Evolutionary conservation across 345 rosid species (phyloP).

Genomic region (Aquilaria yunnanensis): DNA sequence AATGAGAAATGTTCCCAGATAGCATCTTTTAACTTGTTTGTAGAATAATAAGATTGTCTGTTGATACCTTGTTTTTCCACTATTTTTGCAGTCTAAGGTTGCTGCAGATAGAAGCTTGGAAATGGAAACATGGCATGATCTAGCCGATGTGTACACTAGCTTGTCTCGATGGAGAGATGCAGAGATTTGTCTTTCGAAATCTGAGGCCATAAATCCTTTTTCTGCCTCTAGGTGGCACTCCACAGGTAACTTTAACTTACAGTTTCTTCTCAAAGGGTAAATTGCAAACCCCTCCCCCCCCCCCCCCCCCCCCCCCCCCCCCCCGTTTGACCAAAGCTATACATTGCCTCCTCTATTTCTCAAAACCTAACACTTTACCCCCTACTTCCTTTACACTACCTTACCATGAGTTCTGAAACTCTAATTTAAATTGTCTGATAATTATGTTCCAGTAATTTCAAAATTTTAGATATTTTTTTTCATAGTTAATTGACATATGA

Average conservation of each 20-base stretch:
- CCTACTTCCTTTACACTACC: too few species aligned
- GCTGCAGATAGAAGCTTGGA: conserved; percentile 37
- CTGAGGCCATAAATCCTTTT: conserved; percentile 42
- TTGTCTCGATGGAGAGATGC: conserved; percentile 67
- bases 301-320: too few species aligned
- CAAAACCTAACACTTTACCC: too few species aligned
- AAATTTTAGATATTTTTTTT: too few species aligned
- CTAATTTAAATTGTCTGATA: too few species aligned
- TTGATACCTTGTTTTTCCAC: not conserved
- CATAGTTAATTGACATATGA: too few species aligned
- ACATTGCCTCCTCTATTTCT: too few species aligned
- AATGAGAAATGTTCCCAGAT: not conserved
- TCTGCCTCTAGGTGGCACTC: conserved; percentile 54
- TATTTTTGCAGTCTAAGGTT: conserved; percentile 18
- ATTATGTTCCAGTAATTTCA: too few species aligned
- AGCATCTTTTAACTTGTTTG: not conserved
- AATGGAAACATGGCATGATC: conserved; percentile 68
- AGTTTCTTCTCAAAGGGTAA: not conserved
- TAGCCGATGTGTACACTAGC: conserved; percentile 51
- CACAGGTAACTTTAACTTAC: conserved; percentile 26
- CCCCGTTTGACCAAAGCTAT: too few species aligned
- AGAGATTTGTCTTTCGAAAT: conserved; percentile 60
- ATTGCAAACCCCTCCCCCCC: not conserved
- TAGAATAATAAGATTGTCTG: not conserved
- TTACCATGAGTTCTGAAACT: too few species aligned